Base-by-base conservation (phyloP, 805 yeast genomes). In the Yamadazyma scolyti region DNA sequence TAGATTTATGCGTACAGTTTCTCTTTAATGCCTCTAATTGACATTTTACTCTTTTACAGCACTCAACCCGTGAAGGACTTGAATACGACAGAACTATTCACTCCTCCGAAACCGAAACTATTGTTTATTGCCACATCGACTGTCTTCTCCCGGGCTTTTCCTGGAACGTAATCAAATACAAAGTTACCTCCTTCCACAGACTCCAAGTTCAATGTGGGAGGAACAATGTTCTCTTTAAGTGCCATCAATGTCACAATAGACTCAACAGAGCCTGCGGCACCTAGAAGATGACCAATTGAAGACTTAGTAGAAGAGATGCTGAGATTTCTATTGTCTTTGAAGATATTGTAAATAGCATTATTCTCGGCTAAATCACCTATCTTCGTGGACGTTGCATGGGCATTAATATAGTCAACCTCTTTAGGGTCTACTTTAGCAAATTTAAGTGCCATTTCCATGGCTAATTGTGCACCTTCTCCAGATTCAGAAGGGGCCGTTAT, bases 91-190 rank as follows among this genome's bases (percentile, higher is more conserved):
- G 94, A 72, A 5, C 94, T 81, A 55, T 93, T 93, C 4, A 94
- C 86, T 6, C 99, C 99, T 6, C 99, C 99, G 61, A 93, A 93
- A 1, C 98, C 99, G 60, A 94, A 90, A 46, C 96, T 86, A 50
- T 93, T 93, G 28, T 87, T 76, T 45, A 93, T 39, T 0, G 90
- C 97, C 41, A 73, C 68, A 3, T 70, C 47, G 4, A 83, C 51
- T 2, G 54, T 46, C 15, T 54, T 63, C 9, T 43, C 30, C 25
- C 61, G 48, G 7, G 82, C 65, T 9, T 47, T 40, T 20, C 73
- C 60, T 1, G 75, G 70, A 5, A 82, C 79, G 44, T 81, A 82
- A 49, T 83, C 79, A 33, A 64, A 60, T 36, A 74, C 52, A 42
- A 74, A 75, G 2, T 46, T 58, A 1, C 54, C 47, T 7, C 54